Base-by-base conservation (phyloP, 805 yeast species). In the Candida broadrunensis region DNA sequence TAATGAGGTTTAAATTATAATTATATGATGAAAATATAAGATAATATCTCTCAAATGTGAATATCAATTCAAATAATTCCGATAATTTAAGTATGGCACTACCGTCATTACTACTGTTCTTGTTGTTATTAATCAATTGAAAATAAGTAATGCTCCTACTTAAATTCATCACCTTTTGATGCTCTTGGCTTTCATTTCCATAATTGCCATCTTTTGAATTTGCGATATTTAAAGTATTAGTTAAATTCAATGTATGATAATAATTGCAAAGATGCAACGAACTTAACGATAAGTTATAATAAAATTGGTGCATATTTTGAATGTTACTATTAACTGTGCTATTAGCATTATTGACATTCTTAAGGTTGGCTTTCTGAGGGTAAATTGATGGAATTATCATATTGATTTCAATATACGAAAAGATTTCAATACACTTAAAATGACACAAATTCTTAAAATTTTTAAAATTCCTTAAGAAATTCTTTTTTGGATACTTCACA, bases 51-150 rank as follows among this genome's bases (percentile, higher is more conserved):
- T 65, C 71, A 31, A 49, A 44, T 3, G 56, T 45, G 39, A 52
- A 61, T 32, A 65, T 48, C 30, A 44, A 48, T 42, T 63, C 68
- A 44, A 52, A 65, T 31, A 65, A 52, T 42, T 65, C 70, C 38
- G 51, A 52, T 29, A 63, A 37, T 40, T 61, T 63, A 20, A 46
- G 47, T 2, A 50, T 44, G 2, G 47, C 42, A 31, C 43, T 40
- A 15, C 47, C 43, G 19, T 46, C 52, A 27, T 55, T 54, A 19
- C 52, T 50, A 24, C 55, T 45, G 16, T 56, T 59, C 23, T 58
- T 38, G 15, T 55, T 58, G 23, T 58, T 38, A 39, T 60, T 54
- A 15, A 65, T 58, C 23, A 65, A 44, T 40, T 62, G 67, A 43
- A 50, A 63, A 39, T 50, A 61, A 8, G 65, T 52, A 18, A 65